phyloP scores from a whole-genome alignment of 108 stramenopile species.

The Fistulifera pelliculosa region DNA sequence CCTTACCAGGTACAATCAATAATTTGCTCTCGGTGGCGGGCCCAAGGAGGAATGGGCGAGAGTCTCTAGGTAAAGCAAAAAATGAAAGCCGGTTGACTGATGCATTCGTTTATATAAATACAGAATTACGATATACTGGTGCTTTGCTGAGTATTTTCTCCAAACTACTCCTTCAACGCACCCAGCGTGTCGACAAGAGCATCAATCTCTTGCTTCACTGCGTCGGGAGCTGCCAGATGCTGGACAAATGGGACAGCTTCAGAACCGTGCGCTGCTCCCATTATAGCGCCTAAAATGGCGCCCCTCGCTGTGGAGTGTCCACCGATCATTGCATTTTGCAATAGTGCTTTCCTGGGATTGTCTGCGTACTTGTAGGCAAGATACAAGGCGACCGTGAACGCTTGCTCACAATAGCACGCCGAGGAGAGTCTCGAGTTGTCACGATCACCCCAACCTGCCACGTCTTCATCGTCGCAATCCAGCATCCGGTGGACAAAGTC shows the following conservation, averaged over 20 bases:
- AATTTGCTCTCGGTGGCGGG: no score
- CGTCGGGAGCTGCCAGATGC: conserved; percentile 8
- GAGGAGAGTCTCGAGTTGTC: conserved; percentile 15
- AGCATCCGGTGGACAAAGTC: conserved; percentile 19
- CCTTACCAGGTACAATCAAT: no score
- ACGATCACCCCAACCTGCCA: conserved; percentile 13
- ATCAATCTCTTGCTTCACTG: conserved; percentile 9
- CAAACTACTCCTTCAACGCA: no score
- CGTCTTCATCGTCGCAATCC: conserved; percentile 12
- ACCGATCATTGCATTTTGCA: conserved; percentile 17
- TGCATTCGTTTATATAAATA: no score
- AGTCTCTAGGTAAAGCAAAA: no score
- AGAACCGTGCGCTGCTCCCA: conserved; percentile 16
- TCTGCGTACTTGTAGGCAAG: conserved; percentile 20
- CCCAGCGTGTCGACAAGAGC: conserved; percentile 1
- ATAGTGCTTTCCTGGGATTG: conserved; percentile 12
- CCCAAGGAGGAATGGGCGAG: no score
- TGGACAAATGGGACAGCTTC: conserved; percentile 9
- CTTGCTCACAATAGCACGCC: conserved; percentile 25
- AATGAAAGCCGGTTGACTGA: no score
- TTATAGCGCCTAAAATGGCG: conserved; percentile 19
- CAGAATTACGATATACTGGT: no score
- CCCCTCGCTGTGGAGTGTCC: conserved; percentile 23
- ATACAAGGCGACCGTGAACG: conserved; percentile 18
- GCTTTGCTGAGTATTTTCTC: no score